phyloP scores from a whole-genome alignment of 2,329 filamentous ascomycete genomes.

The Leptographium radiaticola region DNA sequence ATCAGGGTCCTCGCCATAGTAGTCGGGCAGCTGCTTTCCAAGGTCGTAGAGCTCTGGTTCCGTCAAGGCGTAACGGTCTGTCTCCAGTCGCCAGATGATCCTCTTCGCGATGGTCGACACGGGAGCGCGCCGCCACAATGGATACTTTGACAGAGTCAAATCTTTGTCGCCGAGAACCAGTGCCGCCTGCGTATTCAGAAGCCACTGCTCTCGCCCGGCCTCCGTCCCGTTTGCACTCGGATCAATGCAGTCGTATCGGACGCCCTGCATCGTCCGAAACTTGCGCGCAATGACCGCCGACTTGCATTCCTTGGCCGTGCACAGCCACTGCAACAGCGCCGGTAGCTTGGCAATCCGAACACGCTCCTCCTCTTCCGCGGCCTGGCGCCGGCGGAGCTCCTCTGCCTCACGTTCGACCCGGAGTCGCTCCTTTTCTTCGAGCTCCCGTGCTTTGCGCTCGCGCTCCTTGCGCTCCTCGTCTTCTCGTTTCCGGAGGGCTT shows the following conservation, averaged over 20 bases:
- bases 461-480: slow-evolving; percentile 31
- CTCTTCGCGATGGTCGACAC: slow-evolving; percentile 41
- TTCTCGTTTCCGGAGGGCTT: slow-evolving; percentile 35
- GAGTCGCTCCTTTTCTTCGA: slow-evolving; percentile 20
- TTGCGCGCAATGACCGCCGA: slow-evolving; percentile 34
- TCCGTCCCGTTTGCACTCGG: slow-evolving; percentile 36
- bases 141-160: slow-evolving; percentile 43
- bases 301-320: slow-evolving; percentile 37
- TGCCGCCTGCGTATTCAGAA: slow-evolving; percentile 51
- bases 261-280: slow-evolving; percentile 44
- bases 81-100: slow-evolving; percentile 46
- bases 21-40: slow-evolving; percentile 37
- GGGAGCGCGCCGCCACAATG: slow-evolving; percentile 43
- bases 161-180: slow-evolving; percentile 53
- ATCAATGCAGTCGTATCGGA: slow-evolving; percentile 51
- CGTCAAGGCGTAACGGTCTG: slow-evolving; percentile 41
- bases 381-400: slow-evolving; percentile 29
- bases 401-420: slow-evolving; percentile 29
- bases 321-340: slow-evolving; percentile 47
- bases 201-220: slow-evolving; percentile 51
- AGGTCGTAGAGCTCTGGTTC: slow-evolving; percentile 36
- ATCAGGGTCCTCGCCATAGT: slow-evolving; percentile 35
- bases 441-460: slow-evolving; percentile 31
- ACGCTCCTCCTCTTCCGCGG: slow-evolving; percentile 39
- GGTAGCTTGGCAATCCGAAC: slow-evolving; percentile 43